These are phyloP conservation scores for Malus fusca DNA, from an alignment of 306 rosid species.

Conservation along the genomic window DNA sequence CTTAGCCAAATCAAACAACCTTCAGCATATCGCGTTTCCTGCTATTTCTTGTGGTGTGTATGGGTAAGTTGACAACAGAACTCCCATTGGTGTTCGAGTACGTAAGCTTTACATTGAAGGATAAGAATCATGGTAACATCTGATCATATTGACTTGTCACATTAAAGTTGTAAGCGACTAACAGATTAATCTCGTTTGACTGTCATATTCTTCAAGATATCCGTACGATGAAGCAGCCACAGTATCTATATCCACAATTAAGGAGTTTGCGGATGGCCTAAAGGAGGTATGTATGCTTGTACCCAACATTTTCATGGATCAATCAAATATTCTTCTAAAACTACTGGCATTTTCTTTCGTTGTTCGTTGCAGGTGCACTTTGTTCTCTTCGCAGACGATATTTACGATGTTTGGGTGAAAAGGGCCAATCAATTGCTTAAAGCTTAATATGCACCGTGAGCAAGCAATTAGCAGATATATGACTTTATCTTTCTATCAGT, in stretches of 20 bases:
- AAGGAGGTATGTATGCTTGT: conserved; percentile 48
- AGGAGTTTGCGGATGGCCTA: conserved; percentile 52
- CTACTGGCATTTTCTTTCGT: not conserved
- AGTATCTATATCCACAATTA: conserved; percentile 57
- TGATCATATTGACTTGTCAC: not conserved
- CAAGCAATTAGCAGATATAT: not conserved
- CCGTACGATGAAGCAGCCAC: conserved; percentile 72
- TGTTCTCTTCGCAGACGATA: conserved; percentile 50
- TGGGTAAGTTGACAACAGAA: conserved; percentile 47
- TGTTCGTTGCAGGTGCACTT: conserved; percentile 66
- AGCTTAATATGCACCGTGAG: conserved; percentile 15
- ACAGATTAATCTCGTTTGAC: not conserved
- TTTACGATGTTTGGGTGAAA: conserved; percentile 51
- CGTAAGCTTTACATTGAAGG: not conserved
- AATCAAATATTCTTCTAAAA: not conserved
- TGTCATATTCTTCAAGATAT: conserved; percentile 41
- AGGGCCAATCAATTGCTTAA: conserved; percentile 51
- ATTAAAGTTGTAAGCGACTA: not conserved
- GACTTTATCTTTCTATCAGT: not conserved
- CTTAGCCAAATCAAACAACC: conserved; percentile 61
- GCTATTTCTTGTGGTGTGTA: conserved; percentile 86
- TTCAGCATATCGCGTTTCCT: conserved; percentile 71
- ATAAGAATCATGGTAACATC: not conserved
- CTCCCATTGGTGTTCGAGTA: not conserved
- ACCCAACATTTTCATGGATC: not conserved